Conservation (phyloP, 2,329 filamentous ascomycete species). For the Alternaria arbusti region DNA sequence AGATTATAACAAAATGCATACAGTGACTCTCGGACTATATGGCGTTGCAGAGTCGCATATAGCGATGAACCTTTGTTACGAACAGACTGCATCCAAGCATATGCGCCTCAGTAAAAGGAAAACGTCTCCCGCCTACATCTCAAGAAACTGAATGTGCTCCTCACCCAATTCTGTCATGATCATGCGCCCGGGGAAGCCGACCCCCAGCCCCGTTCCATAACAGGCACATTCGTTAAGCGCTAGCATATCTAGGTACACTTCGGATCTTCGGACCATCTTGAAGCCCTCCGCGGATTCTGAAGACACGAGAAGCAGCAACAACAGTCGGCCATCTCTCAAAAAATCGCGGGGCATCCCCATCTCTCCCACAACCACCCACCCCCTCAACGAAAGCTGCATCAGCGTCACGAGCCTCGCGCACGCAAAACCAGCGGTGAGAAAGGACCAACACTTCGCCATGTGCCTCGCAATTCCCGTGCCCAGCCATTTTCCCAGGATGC, state of each 20-base stretch:
- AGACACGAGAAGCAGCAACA: not conserved
- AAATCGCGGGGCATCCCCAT: not conserved
- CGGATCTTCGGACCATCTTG: not conserved
- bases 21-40: not conserved
- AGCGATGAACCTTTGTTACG: not conserved
- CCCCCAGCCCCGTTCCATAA: not conserved
- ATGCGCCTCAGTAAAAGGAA: not conserved
- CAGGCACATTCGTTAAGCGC: not conserved
- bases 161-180: not conserved
- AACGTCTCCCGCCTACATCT: not conserved
- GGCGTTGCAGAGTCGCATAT: not conserved
- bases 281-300: not conserved
- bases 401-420: not conserved
- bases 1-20: not conserved
- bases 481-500: not conserved
- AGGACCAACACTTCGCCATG: not conserved
- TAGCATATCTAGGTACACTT: not conserved
- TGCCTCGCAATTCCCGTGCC: not conserved
- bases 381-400: not conserved
- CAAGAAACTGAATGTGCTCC: not conserved
- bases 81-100: not conserved
- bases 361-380: not conserved
- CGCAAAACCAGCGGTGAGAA: not conserved
- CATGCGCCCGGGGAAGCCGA: not conserved
- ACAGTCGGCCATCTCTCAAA: not conserved